These are phyloP conservation scores for Candida corydali DNA, from an alignment of 805 yeast genomes.

Conservation along the genomic window DNA sequence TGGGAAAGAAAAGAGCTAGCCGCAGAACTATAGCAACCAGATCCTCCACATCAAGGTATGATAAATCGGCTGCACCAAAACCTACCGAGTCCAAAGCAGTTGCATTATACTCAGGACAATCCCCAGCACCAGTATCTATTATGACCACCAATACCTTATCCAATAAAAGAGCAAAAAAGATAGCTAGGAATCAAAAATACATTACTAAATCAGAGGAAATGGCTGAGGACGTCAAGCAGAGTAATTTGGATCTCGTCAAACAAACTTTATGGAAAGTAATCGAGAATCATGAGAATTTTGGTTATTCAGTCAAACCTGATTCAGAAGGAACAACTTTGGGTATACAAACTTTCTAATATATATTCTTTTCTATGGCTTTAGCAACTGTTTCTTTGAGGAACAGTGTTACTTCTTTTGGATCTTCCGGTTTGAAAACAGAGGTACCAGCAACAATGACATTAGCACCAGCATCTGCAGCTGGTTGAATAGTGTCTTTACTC, in stretches of 20 bases:
- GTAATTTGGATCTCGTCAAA: slow-evolving; percentile 48
- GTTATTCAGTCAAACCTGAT: slow-evolving; percentile 37
- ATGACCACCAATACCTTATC: slow-evolving; percentile 63
- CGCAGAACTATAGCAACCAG: slow-evolving; percentile 41
- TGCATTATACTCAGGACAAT: slow-evolving; percentile 40
- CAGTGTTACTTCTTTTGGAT: slow-evolving; percentile 72
- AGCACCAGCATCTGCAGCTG: slow-evolving; percentile 96
- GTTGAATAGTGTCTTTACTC: slow-evolving; percentile 77
- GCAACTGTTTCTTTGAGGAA: slow-evolving; percentile 63
- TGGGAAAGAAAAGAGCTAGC: slow-evolving; percentile 54
- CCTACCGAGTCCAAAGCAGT: slow-evolving; percentile 43
- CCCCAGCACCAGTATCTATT: slow-evolving; percentile 23
- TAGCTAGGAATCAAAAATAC: slow-evolving; percentile 75
- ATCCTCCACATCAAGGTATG: slow-evolving; percentile 38
- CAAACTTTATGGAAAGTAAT: slow-evolving; percentile 70
- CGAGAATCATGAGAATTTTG: slow-evolving; percentile 50
- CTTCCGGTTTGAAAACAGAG: slow-evolving; percentile 79
- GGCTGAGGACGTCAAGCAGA: slow-evolving; percentile 19
- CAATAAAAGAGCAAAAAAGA: slow-evolving; percentile 72
- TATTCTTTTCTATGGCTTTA: slow-evolving; percentile 31
- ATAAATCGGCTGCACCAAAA: slow-evolving; percentile 28
- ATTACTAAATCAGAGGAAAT: slow-evolving; percentile 50
- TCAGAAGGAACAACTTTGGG: slow-evolving; percentile 87
- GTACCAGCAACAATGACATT: slow-evolving; percentile 98
- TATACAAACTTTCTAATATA: slow-evolving; percentile 50